Evolutionary conservation across 768 basidiomycete genomes (phyloP).

Genomic region (Lactifluus volemus): DNA sequence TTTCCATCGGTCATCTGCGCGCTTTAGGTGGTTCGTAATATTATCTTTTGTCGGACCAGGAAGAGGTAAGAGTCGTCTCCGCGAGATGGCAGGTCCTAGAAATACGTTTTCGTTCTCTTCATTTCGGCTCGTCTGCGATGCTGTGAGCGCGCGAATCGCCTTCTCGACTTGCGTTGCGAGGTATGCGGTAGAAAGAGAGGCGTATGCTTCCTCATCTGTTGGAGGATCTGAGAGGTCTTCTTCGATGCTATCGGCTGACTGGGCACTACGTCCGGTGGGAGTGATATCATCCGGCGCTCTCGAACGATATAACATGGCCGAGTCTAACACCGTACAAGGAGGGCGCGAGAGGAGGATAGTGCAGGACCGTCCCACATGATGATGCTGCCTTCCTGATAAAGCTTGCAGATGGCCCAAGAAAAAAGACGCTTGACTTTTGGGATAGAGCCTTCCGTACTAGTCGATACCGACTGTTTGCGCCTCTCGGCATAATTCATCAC

Average conservation of each 20-base stretch:
- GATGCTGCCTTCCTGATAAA: constrained; percentile 66
- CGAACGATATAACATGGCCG: constrained; percentile 41
- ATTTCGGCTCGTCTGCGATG: constrained; percentile 4
- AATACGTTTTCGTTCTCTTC: neutral
- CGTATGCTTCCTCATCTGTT: constrained; percentile 54
- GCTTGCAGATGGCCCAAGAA: constrained; percentile 49
- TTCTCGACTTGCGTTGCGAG: constrained; percentile 40
- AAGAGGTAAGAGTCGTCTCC: constrained; percentile 7
- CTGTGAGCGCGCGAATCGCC: constrained; percentile 34
- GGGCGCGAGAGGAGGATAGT: constrained; percentile 25
- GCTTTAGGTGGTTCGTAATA: constrained; percentile 37
- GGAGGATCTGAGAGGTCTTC: constrained; percentile 54
- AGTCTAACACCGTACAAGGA: constrained; percentile 7
- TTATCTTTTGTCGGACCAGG: constrained; percentile 35
- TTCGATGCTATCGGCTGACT: constrained; percentile 33
- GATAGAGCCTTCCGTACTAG: neutral
- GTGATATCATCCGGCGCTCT: constrained; percentile 21
- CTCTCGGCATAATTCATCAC: constrained; percentile 23
- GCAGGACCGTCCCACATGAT: constrained; percentile 63
- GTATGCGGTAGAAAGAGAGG: constrained; percentile 47
- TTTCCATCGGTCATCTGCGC: constrained; percentile 56
- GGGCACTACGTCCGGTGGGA: constrained; percentile 3
- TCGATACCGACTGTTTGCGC: neutral
- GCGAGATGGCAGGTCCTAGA: constrained; percentile 16
- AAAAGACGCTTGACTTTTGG: constrained; percentile 62